phyloP scores from a whole-genome alignment of 805 yeast species.

The Pichia nakasei region DNA sequence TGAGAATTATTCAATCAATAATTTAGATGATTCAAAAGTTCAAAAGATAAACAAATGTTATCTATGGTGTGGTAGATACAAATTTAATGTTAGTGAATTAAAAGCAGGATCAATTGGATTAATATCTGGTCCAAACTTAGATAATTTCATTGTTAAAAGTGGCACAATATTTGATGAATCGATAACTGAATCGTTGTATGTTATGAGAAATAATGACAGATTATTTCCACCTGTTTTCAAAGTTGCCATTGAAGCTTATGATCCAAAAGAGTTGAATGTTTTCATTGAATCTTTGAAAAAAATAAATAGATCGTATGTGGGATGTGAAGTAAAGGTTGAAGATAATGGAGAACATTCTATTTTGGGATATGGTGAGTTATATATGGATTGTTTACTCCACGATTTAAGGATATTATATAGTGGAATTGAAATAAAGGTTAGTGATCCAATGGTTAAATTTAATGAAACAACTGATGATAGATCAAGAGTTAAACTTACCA shows the following conservation, averaged over 20 bases:
- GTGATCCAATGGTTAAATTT: constrained; percentile 76
- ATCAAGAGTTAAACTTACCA: constrained; percentile 60
- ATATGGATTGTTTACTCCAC: constrained; percentile 73
- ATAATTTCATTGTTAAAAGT: constrained; percentile 43
- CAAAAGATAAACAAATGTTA: constrained; percentile 36
- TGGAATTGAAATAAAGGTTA: constrained; percentile 64
- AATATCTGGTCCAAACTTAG: constrained; percentile 49
- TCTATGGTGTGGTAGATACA: constrained; percentile 66
- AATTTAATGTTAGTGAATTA: constrained; percentile 35
- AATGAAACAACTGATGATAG: constrained; percentile 64
- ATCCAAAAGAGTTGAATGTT: constrained; percentile 70
- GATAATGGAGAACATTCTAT: constrained; percentile 84
- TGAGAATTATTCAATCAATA: constrained; percentile 39
- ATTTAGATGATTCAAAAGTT: constrained; percentile 40
- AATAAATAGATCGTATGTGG: constrained; percentile 54
- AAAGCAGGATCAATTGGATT: constrained; percentile 60
- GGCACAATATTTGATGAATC: constrained; percentile 43
- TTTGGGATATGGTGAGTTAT: constrained; percentile 79
- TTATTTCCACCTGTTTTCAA: constrained; percentile 57
- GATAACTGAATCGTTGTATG: constrained; percentile 18
- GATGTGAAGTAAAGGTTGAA: constrained; percentile 63
- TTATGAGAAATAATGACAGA: constrained; percentile 36
- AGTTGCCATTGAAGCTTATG: constrained; percentile 72
- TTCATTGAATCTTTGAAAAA: constrained; percentile 62
- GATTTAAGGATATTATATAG: constrained; percentile 62